Evolutionary conservation across 176 grass and related monocot genomes (phyloP).

Genomic region (Chrysopogon serrulatus): DNA sequence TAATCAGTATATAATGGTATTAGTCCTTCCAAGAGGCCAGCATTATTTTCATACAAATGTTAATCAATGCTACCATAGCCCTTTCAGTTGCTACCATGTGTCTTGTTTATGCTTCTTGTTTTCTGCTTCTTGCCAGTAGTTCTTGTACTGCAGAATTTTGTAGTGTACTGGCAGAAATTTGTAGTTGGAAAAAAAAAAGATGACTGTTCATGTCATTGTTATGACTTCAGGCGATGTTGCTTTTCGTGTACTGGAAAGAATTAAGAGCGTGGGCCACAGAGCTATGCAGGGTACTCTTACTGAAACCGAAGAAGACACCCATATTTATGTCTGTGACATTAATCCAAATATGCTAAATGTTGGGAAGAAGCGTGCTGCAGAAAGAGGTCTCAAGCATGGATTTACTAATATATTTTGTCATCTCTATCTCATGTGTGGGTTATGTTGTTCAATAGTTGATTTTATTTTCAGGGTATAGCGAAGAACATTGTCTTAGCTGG

Average conservation of each 20-base stretch:
- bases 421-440: background rate
- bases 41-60: background rate
- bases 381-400: constrained; percentile 52
- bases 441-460: constrained; percentile 6
- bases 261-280: constrained; percentile 66
- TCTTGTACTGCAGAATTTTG: background rate
- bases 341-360: constrained; percentile 91
- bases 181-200: background rate
- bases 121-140: background rate
- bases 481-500: constrained; percentile 68
- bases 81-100: background rate
- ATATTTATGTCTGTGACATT: constrained; percentile 90
- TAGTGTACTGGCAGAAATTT: background rate
- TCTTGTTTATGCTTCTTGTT: background rate
- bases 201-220: constrained; percentile 10
- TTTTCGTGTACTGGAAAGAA: constrained; percentile 72
- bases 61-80: background rate
- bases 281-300: constrained; percentile 48
- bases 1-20: background rate
- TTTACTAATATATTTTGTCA: background rate
- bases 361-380: constrained; percentile 82
- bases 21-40: background rate
- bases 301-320: constrained; percentile 75
- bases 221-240: constrained; percentile 71
- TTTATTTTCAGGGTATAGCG: constrained; percentile 37